Evolutionary conservation across 2,329 filamentous ascomycete genomes (phyloP).

Genomic region (Fusarium sambucinum): DNA sequence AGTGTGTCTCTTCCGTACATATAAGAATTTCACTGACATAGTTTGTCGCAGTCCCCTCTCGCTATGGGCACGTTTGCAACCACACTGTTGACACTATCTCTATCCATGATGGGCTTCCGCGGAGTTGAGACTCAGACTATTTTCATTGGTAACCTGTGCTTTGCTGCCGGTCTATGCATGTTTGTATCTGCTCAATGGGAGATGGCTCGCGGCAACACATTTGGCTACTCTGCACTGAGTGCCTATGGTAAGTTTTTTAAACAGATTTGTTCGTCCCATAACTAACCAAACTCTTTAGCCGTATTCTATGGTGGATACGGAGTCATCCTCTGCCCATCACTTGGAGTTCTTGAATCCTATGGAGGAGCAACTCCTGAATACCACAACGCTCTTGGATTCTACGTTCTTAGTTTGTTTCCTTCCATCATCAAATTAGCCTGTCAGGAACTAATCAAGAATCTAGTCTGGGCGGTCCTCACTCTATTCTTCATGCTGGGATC

Average conservation of each 20-base stretch:
- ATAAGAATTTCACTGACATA: background rate
- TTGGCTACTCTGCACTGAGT: conserved; percentile 47
- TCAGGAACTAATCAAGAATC: background rate
- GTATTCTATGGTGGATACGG: conserved; percentile 50
- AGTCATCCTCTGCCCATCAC: conserved; percentile 40
- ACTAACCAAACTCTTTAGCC: conserved; percentile 8
- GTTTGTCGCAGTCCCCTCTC: conserved; percentile 24
- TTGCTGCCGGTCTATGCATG: conserved; percentile 47
- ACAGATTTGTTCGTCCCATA: rapidly evolving
- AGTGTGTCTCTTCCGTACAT: background rate
- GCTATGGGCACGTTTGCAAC: conserved; percentile 50
- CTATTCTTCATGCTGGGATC: conserved; percentile 47
- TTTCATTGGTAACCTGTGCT: conserved; percentile 48
- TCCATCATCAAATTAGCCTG: rapidly evolving
- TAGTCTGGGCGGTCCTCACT: conserved; percentile 48
- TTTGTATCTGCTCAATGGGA: conserved; percentile 50
- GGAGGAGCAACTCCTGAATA: conserved; percentile 46
- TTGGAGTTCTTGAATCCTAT: conserved; percentile 46
- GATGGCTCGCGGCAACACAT: conserved; percentile 47
- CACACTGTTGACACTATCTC: conserved; percentile 44
- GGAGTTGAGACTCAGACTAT: conserved; percentile 47
- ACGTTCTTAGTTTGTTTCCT: conserved; percentile 39
- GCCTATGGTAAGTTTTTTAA: conserved; percentile 41
- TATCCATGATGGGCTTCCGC: conserved; percentile 49
- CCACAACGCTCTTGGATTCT: conserved; percentile 49